Conservation (phyloP, 2,329 filamentous ascomycete species). For the Didymella glomerata region DNA sequence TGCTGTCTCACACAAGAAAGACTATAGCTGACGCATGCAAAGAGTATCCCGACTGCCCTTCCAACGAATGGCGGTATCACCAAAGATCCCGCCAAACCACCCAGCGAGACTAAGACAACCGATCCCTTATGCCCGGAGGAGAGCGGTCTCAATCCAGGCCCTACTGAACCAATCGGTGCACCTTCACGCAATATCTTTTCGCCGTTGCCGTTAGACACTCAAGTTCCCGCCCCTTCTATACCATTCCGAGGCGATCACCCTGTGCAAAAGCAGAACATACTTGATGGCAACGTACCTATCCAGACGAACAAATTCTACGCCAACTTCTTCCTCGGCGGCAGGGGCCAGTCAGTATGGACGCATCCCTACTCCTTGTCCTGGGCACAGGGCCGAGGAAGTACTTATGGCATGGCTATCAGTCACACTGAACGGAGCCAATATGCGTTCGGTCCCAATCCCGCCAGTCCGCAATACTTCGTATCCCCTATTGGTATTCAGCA, state of each 20-base stretch:
- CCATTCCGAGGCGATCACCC: conserved; percentile 51
- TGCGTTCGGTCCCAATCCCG: conserved; percentile 53
- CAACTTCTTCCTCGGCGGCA: conserved; percentile 80
- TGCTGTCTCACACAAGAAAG: not conserved
- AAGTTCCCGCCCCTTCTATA: conserved; percentile 52
- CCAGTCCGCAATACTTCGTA: conserved; percentile 72
- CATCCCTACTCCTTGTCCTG: conserved; percentile 66
- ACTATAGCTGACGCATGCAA: conserved; percentile 15
- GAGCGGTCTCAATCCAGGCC: conserved; percentile 42
- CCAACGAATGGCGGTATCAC: conserved; percentile 42
- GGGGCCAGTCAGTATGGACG: conserved; percentile 74
- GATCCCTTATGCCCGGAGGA: conserved; percentile 39
- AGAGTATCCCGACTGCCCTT: conserved; percentile 46
- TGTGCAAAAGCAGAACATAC: conserved; percentile 51
- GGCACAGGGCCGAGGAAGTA: conserved; percentile 63
- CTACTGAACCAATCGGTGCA: conserved; percentile 26
- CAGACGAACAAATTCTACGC: conserved; percentile 77
- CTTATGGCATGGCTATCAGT: conserved; percentile 80
- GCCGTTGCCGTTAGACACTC: conserved; percentile 48
- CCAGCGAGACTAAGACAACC: conserved; percentile 28
- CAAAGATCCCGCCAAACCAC: conserved; percentile 35
- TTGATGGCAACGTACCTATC: conserved; percentile 58
- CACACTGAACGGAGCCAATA: conserved; percentile 76
- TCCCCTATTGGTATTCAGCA: conserved; percentile 87
- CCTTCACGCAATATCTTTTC: conserved; percentile 51